phyloP scores from a whole-genome alignment of 2,329 filamentous ascomycete species.

The Aureobasidium sp. region DNA sequence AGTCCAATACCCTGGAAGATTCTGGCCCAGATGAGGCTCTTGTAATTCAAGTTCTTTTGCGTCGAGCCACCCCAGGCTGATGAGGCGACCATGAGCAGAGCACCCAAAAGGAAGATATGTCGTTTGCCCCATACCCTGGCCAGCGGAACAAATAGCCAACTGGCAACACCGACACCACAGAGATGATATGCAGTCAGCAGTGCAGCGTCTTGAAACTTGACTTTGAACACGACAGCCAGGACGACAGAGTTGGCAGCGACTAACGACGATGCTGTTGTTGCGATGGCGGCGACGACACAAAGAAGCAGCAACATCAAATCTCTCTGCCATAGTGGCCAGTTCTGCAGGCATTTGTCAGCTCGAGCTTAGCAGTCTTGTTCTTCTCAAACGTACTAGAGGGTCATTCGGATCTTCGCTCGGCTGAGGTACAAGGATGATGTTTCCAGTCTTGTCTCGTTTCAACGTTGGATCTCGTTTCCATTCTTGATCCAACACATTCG shows the following conservation, averaged over 20 bases:
- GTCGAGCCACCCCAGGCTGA: constrained; percentile 72
- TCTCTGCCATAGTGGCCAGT: constrained; percentile 81
- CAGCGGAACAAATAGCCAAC: constrained; percentile 78
- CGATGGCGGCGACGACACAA: constrained; percentile 74
- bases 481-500: constrained; percentile 30
- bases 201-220: constrained; percentile 65
- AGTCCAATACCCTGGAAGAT: constrained; percentile 83
- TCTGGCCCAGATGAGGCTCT: constrained; percentile 68
- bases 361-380: not conserved
- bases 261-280: constrained; percentile 75
- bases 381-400: constrained; percentile 53
- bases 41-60: constrained; percentile 52
- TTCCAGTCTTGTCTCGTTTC: constrained; percentile 7
- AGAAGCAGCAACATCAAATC: constrained; percentile 74
- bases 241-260: constrained; percentile 83
- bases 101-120: constrained; percentile 75
- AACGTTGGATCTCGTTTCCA: constrained; percentile 18
- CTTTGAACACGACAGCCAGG: constrained; percentile 58
- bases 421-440: constrained; percentile 71
- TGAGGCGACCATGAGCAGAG: constrained; percentile 63
- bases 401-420: constrained; percentile 88
- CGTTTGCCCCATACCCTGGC: constrained; percentile 89
- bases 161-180: constrained; percentile 72
- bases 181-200: constrained; percentile 83
- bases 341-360: constrained; percentile 38